Evolutionary conservation across 768 basidiomycete species (phyloP).

Genomic region (Xerocomellus dryophilus): DNA sequence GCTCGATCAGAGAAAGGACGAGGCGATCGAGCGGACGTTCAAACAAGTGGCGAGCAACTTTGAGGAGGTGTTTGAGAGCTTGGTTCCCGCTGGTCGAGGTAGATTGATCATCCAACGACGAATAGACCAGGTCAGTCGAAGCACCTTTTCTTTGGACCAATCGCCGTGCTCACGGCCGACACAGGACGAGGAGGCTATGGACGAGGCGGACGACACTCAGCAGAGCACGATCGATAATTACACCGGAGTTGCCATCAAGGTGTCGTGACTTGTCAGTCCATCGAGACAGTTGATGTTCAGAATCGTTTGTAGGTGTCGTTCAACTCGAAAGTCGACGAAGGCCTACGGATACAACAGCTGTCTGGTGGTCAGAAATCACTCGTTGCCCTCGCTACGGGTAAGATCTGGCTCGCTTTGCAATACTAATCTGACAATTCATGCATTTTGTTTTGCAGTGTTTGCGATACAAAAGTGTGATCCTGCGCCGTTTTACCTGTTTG

Average conservation of each 20-base stretch:
- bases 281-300: no score
- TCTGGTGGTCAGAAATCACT: conserved; percentile 98
- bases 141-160: not conserved
- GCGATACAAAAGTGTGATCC: conserved; percentile 99
- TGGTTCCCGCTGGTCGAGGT: conserved; percentile 92
- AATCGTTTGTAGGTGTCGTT: conserved; percentile 99
- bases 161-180: not conserved
- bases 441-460: conserved; percentile 61
- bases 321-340: conserved; percentile 98
- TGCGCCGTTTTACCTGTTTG: conserved; percentile 98
- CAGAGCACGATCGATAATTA: conserved; percentile 87
- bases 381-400: conserved; percentile 91
- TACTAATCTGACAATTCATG: conserved; percentile 1
- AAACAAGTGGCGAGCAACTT: conserved; percentile 98
- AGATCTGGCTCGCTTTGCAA: conserved; percentile 8
- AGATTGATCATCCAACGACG: conserved; percentile 88
- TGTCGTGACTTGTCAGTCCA: no score
- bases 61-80: conserved; percentile 92
- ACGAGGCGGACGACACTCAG: conserved; percentile 70
- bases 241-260: conserved; percentile 95
- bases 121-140: conserved; percentile 65
- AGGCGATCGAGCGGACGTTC: conserved; percentile 97
- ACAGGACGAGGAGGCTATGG: conserved; percentile 66
- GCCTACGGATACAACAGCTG: conserved; percentile 91
- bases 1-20: conserved; percentile 95